Evolutionary conservation across 73 alveolate species (phyloP).

Genomic region (Tetrahymena malaccensis): DNA sequence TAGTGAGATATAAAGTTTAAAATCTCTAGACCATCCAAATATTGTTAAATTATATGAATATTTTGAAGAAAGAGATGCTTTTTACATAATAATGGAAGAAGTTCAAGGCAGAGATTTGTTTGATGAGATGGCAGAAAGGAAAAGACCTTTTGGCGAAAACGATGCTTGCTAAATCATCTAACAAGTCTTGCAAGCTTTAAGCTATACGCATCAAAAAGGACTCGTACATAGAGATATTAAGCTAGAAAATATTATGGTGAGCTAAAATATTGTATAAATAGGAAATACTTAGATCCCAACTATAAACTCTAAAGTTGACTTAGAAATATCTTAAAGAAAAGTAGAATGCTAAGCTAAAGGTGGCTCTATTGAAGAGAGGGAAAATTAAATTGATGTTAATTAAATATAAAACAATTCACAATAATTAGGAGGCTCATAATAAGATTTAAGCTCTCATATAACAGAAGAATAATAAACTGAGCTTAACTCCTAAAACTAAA

Average conservation of each 20-base stretch:
- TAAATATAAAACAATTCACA: too few relatives aligned
- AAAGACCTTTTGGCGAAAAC: background rate
- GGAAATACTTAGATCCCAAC: background rate
- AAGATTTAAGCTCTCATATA: background rate
- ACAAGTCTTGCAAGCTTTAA: background rate
- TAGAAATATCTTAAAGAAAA: background rate
- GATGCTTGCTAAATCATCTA: background rate
- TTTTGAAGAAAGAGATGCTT: background rate
- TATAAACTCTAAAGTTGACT: background rate
- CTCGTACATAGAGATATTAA: slow-evolving; percentile 33
- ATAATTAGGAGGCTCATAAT: background rate
- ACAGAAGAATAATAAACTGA: background rate
- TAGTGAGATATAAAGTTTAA: background rate
- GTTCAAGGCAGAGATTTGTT: background rate
- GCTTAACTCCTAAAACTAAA: background rate
- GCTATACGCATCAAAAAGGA: slow-evolving; percentile 19
- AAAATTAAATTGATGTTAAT: too few relatives aligned
- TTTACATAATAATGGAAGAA: background rate
- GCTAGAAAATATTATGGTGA: slow-evolving; percentile 33
- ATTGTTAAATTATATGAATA: background rate
- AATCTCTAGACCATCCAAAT: background rate
- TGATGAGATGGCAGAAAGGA: background rate
- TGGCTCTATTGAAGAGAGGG: background rate
- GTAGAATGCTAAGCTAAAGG: background rate
- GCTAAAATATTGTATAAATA: background rate